Percentiles rank a stretch among this genome's conserved stretches.
phyloP scores from a whole-genome alignment of 2,329 filamentous ascomycete species.

The Rachicladosporium sp. region DNA sequence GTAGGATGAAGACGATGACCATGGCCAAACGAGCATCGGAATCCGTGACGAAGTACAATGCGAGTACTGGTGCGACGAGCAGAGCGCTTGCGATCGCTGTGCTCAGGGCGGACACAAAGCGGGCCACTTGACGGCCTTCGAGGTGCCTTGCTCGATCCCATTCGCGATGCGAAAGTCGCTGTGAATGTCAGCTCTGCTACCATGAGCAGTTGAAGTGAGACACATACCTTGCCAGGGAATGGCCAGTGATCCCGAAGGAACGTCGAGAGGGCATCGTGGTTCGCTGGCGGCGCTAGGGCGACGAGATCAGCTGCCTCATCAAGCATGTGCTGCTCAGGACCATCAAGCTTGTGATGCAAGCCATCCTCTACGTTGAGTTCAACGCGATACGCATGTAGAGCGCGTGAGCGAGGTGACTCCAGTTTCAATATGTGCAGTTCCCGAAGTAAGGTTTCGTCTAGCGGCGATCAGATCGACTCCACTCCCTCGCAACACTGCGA shows the following conservation, averaged over 20 bases:
- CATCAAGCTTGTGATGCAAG: too few relatives aligned
- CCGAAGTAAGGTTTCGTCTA: too few relatives aligned
- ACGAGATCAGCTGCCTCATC: conserved; percentile 4
- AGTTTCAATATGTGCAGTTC: too few relatives aligned
- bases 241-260: conserved; percentile 6
- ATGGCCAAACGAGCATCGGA: conserved; percentile 5
- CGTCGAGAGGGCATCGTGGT: conserved; percentile 3
- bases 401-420: too few relatives aligned
- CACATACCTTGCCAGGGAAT: conserved; percentile 1
- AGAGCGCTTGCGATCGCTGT: conserved; percentile 4
- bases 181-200: neutral
- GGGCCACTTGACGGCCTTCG: conserved; percentile 1
- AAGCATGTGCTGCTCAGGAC: neutral
- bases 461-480: too few relatives aligned
- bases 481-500: too few relatives aligned
- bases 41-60: conserved; percentile 4
- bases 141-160: neutral
- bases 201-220: neutral
- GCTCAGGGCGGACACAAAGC: conserved; percentile 4
- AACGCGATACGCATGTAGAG: too few relatives aligned
- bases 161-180: neutral
- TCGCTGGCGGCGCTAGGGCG: conserved; percentile 3
- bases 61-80: conserved; percentile 6
- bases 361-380: too few relatives aligned
- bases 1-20: conserved; percentile 5